A percentile compares a stretch with the other conserved stretches of the same genome.
These are phyloP conservation scores for Lepidium aucheri DNA, from an alignment of 345 rosid genomes.

Conservation along the genomic window DNA sequence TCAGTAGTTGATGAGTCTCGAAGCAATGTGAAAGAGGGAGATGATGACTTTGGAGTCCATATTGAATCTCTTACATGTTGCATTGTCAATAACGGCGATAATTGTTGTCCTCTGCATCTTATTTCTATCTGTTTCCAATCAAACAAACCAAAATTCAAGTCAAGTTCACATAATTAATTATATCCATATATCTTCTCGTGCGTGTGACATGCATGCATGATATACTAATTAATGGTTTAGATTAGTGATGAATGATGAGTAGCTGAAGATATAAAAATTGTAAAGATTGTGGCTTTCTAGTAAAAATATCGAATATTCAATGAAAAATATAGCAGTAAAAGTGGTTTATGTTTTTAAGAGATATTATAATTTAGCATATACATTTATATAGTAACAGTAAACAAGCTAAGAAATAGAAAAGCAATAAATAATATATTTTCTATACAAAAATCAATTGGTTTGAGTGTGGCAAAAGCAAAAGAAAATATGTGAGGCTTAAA, in stretches of 20 bases:
- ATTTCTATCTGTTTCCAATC: constrained; percentile 66
- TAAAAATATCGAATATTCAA: background rate
- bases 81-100: constrained; percentile 67
- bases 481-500: no score
- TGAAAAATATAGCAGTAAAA: background rate
- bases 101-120: constrained; percentile 86
- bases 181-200: background rate
- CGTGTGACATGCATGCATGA: background rate
- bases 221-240: background rate
- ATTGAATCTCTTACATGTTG: constrained; percentile 88
- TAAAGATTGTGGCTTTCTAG: background rate
- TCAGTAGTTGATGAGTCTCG: constrained; percentile 52
- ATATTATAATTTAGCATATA: no score
- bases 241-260: background rate
- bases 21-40: constrained; percentile 41
- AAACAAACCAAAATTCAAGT: constrained; percentile 1
- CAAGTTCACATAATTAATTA: background rate
- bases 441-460: no score
- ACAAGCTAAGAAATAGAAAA: no score
- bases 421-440: no score
- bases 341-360: background rate
- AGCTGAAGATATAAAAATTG: background rate
- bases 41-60: constrained; percentile 63
- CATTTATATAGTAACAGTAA: no score
- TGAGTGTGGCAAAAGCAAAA: no score